phyloP scores from a whole-genome alignment of 257 asterid genomes.

The Ballota nigra region DNA sequence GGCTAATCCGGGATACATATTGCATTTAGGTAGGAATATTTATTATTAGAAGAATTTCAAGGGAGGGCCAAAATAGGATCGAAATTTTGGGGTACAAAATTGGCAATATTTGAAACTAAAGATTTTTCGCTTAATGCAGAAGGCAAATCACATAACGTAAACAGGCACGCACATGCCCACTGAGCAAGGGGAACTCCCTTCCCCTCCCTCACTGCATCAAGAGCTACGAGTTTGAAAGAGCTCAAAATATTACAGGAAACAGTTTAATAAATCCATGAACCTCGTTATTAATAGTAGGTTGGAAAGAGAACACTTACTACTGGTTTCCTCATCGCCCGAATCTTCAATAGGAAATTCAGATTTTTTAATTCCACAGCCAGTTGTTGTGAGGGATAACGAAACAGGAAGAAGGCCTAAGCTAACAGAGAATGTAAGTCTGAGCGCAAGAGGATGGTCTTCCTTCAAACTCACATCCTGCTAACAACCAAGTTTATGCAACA shows the following conservation, averaged over 20 bases:
- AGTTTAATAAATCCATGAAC: conserved; percentile 14
- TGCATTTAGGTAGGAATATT: conserved; percentile 16
- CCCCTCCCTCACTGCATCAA: not conserved
- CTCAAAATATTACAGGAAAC: not conserved
- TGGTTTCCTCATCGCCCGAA: conserved; percentile 56
- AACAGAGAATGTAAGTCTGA: conserved; percentile 73
- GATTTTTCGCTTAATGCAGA: not conserved
- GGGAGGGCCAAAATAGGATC: not conserved
- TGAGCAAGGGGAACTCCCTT: conserved; percentile 5
- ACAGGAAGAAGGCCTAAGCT: conserved; percentile 95
- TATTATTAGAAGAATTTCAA: not conserved
- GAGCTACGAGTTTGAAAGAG: not conserved
- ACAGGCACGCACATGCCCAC: not conserved
- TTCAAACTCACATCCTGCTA: conserved; percentile 64
- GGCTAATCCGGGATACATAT: not conserved
- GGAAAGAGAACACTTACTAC: conserved; percentile 47
- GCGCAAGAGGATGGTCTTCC: conserved; percentile 93
- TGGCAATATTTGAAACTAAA: conserved; percentile 9
- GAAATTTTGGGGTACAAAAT: not conserved
- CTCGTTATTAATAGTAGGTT: conserved; percentile 10
- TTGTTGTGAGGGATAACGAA: conserved; percentile 61
- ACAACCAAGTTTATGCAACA: conserved; percentile 33
- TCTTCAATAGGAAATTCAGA: conserved; percentile 72
- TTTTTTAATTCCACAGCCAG: conserved; percentile 85
- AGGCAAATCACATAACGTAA: not conserved